Evolutionary conservation across 306 rosid species (phyloP), one percentile per base, ranked within the genome.

Genomic region (Benincasa hispida): DNA sequence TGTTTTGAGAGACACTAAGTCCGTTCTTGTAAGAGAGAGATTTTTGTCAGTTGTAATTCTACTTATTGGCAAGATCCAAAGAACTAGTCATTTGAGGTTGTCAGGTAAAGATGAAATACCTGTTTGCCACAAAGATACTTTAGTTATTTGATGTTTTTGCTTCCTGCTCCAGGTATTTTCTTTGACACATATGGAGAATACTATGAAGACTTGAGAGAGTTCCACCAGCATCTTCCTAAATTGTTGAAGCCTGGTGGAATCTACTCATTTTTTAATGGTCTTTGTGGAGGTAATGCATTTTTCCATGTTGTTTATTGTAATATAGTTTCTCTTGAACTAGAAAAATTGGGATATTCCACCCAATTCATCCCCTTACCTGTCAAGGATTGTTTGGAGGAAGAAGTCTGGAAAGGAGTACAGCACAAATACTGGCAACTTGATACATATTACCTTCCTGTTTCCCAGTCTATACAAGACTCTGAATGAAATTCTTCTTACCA

Each of bases 351-450:
- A 25, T 92, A 89, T 84, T 89, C 97, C 42, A 90, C 99, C 8
- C 96, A 89, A 76, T 84, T 94, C 66, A 90, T 92, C 77, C 95
- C 97, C 15, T 76, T 92, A 87, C 96, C 99, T 22, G 97, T 94
- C 76, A 92, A 90, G 87, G 93, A 90, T 81, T 92, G 99, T 79
- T 82, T 92, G 84, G 95, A 89, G 65, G 93, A 87, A 51, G 74
- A 90, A 79, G 90, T 90, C 48, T 90, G 99, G 99, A 89, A 92
- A 86, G 97, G 95, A 83, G 95, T 94, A 78, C 92, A 90, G 83
- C 99, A 92, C 74, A 89, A 85, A 86, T 94, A 94, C 80, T 94
- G 99, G 99, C 97, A 94, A 79, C 98, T 94, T 72, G 96, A 94
- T 86, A 89, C 91, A 6, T 92, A 94, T 82, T 87, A 88, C 84